Percentiles rank a stretch among this genome's conserved stretches.
Conservation (phyloP, 225 moss, liverwort and hornwort species). For the Polytrichum formosum region DNA sequence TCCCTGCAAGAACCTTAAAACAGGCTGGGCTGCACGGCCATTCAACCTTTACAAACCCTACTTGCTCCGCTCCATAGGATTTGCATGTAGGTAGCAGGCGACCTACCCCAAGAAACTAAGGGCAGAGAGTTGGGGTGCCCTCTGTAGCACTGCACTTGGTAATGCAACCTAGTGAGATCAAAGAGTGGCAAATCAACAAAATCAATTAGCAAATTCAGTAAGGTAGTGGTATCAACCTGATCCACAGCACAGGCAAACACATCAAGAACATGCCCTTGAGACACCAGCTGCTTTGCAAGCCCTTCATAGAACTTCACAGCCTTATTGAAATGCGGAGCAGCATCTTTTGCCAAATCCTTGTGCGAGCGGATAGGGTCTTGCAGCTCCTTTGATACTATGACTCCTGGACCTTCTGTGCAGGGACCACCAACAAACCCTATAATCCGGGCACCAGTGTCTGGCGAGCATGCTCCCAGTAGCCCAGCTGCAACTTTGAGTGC, state of each 20-base stretch:
- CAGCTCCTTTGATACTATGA: constrained; percentile 88
- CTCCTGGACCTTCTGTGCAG: constrained; percentile 93
- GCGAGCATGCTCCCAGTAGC: constrained; percentile 84
- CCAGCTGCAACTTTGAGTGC: constrained; percentile 95
- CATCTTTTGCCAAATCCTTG: constrained; percentile 89
- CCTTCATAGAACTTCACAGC: constrained; percentile 94
- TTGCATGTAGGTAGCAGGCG: too few species aligned
- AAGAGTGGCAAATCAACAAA: too few species aligned
- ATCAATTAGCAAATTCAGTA: too few species aligned
- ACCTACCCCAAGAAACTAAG: too few species aligned
- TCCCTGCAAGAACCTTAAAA: too few species aligned
- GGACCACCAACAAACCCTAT: constrained; percentile 93
- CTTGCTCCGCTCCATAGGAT: too few species aligned
- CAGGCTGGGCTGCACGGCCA: too few species aligned
- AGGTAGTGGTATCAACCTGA: constrained; percentile 49
- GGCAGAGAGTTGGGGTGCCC: too few species aligned
- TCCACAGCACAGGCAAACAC: constrained; percentile 95
- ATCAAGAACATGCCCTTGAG: constrained; percentile 96
- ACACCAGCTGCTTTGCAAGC: constrained; percentile 88
- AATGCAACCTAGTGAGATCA: too few species aligned
- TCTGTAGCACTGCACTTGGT: too few species aligned
- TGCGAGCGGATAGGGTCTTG: constrained; percentile 92
- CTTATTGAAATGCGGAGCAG: constrained; percentile 74
- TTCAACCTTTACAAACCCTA: too few species aligned
- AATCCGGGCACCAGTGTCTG: constrained; percentile 92